These are phyloP conservation scores for Monosporascus sp. DNA, from an alignment of 2,329 filamentous ascomycete species.

Conservation along the genomic window DNA sequence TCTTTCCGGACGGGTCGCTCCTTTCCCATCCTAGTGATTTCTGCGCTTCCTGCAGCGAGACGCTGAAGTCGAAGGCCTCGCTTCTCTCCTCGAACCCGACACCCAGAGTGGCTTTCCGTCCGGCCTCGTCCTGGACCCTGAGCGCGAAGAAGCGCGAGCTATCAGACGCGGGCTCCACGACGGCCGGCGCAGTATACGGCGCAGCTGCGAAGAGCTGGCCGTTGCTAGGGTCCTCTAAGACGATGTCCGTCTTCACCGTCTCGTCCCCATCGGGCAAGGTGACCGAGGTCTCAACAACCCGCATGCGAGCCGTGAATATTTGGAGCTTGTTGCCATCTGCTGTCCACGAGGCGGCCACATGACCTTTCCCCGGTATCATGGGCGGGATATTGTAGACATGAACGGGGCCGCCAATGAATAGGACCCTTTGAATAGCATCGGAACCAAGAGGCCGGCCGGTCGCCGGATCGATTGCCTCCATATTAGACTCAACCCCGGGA, in stretches of 20 bases:
- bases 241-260: slow-evolving; percentile 64
- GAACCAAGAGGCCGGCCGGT: slow-evolving; percentile 63
- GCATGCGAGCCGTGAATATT: slow-evolving; percentile 81
- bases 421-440: slow-evolving; percentile 78
- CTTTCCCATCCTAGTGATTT: slow-evolving; percentile 61
- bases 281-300: slow-evolving; percentile 69
- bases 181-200: slow-evolving; percentile 61
- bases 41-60: slow-evolving; percentile 72
- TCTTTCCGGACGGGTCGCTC: slow-evolving; percentile 28
- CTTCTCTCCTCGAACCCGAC: slow-evolving; percentile 83
- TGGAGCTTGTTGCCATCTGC: slow-evolving; percentile 60
- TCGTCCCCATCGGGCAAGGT: slow-evolving; percentile 39
- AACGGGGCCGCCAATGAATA: slow-evolving; percentile 68
- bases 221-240: slow-evolving; percentile 69
- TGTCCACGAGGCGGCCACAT: slow-evolving; percentile 75
- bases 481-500: slow-evolving; percentile 20
- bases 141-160: slow-evolving; percentile 81
- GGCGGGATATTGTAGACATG: slow-evolving; percentile 88
- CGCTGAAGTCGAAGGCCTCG: slow-evolving; percentile 81
- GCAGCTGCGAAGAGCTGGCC: slow-evolving; percentile 79
- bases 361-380: slow-evolving; percentile 69
- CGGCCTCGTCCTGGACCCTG: slow-evolving; percentile 68
- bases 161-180: slow-evolving; percentile 74
- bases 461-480: slow-evolving; percentile 64
- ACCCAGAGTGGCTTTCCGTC: slow-evolving; percentile 72